Percentiles rank a stretch among this genome's conserved stretches.
phyloP scores from a whole-genome alignment of 495 filamentous ascomycete genomes.

The Penicillium herquei region DNA sequence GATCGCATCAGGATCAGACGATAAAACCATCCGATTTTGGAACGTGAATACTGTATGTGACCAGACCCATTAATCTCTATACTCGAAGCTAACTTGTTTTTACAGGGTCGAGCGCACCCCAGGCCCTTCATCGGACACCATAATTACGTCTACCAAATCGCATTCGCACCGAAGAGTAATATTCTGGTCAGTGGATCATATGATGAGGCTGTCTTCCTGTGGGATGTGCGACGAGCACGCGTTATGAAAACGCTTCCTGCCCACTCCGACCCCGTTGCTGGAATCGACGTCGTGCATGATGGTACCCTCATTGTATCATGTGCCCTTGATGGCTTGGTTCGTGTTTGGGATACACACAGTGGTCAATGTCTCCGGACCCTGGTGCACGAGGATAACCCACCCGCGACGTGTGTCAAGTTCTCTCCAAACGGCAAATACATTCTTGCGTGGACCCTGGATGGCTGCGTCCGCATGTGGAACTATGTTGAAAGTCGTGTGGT shows the following conservation, averaged over 20 bases:
- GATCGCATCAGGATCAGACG: slow-evolving; percentile 88
- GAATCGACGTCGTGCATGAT: slow-evolving; percentile 89
- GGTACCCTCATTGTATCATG: slow-evolving; percentile 90
- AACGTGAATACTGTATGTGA: slow-evolving; percentile 67
- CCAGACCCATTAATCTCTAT: slow-evolving; percentile 7
- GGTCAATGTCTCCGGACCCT: slow-evolving; percentile 94
- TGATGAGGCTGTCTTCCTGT: slow-evolving; percentile 94
- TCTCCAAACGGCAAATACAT: slow-evolving; percentile 91
- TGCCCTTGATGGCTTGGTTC: slow-evolving; percentile 82
- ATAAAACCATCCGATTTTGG: slow-evolving; percentile 95
- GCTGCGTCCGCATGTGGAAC: slow-evolving; percentile 87
- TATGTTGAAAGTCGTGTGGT: slow-evolving; percentile 85
- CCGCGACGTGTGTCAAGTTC: slow-evolving; percentile 87
- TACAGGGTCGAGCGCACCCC: slow-evolving; percentile 58
- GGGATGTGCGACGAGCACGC: slow-evolving; percentile 84
- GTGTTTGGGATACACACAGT: slow-evolving; percentile 93
- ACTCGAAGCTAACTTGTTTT: background rate
- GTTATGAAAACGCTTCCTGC: slow-evolving; percentile 89
- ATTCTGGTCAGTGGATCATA: slow-evolving; percentile 93
- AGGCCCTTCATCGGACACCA: slow-evolving; percentile 80
- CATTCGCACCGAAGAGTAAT: slow-evolving; percentile 94
- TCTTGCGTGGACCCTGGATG: slow-evolving; percentile 87
- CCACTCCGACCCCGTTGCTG: slow-evolving; percentile 90
- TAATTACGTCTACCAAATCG: slow-evolving; percentile 90
- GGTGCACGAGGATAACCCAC: slow-evolving; percentile 93